Evolutionary conservation across 352 stramenopile genomes (phyloP), one percentile per base, ranked within the genome.

Genomic region (Phytopythium sindhum): DNA sequence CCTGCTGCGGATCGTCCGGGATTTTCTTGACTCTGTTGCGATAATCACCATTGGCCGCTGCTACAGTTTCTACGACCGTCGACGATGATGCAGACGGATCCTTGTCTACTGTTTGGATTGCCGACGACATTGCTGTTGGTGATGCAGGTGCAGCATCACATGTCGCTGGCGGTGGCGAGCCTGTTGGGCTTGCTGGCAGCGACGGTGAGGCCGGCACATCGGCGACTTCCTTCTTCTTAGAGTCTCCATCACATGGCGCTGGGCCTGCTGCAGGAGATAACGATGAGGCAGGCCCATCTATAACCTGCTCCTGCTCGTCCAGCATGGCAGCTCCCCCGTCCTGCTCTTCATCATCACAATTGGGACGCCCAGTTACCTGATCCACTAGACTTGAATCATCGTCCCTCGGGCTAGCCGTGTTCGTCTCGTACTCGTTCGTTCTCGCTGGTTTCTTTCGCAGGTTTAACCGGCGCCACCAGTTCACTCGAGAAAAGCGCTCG

Each of bases 381-480:
- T 4, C n/a, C 45, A 31, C n/a, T 1, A 52, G 45, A 4, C n/a
- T 19, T 10, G 45, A 28, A 1, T 19, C 23, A 21, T 26, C 10
- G 23, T 4, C 12, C 23, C n/a, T 11, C 45, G 54, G 35, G 15
- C n/a, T 31, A 21, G 28, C 57, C 33, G 8, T 52, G 44, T 5
- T 48, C 26, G 26, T 29, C 8, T 42, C 45, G 29, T 23, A 14
- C 7, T 19, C 23, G 47, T 4, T 23, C 4, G 2, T 17, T 12
- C 0, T 55, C 12, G 8, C 14, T n/a, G 52, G 10, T 2, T 29
- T 17, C 11, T 50, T 45, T 60, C 56, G 28, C 6, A 76, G 47
- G 4, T 63, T 41, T 2, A 75, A 44, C n/a, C 58, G 64, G 23
- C 31, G n/a, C 65, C 57, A 73, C 61, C 59, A 75, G 29, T 64